Evolutionary conservation across 306 rosid species (phyloP).

Genomic region (Vicia villosa): DNA sequence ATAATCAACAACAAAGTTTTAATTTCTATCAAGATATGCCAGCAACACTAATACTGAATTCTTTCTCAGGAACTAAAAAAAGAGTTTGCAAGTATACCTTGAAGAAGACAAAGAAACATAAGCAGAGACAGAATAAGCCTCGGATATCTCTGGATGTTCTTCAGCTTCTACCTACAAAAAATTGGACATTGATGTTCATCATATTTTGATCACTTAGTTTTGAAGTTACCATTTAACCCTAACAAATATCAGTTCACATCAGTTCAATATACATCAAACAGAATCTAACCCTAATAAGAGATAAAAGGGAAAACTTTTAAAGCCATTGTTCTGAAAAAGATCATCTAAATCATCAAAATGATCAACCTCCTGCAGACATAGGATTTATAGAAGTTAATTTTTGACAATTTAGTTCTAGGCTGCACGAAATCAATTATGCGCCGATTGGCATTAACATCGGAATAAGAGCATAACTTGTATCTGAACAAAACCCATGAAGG

Average conservation of each 20-base stretch:
- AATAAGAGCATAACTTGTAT: not conserved
- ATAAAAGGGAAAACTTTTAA: too few species aligned
- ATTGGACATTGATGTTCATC: too few species aligned
- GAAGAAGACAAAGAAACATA: slow-evolving; percentile 74
- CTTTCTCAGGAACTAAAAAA: too few species aligned
- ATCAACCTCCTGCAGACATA: slow-evolving; percentile 83
- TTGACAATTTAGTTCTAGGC: slow-evolving; percentile 18
- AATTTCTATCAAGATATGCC: too few species aligned
- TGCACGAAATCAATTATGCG: slow-evolving; percentile 25
- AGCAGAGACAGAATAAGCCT: slow-evolving; percentile 81
- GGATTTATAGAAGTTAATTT: slow-evolving; percentile 26
- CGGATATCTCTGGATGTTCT: slow-evolving; percentile 86
- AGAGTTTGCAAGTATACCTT: slow-evolving; percentile 66
- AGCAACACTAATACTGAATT: too few species aligned
- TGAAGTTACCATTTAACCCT: too few species aligned
- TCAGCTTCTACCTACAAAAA: slow-evolving; percentile 88
- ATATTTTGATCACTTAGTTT: too few species aligned
- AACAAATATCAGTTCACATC: too few species aligned
- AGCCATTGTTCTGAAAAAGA: slow-evolving; percentile 68
- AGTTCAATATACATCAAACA: too few species aligned
- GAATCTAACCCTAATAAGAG: too few species aligned
- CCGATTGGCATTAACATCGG: slow-evolving; percentile 9
- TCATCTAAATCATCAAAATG: slow-evolving; percentile 64
- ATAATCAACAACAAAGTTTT: too few species aligned
- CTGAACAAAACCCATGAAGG: slow-evolving; percentile 14